Conservation (phyloP, 257 asterid species). For the Cinchona pubescens region DNA sequence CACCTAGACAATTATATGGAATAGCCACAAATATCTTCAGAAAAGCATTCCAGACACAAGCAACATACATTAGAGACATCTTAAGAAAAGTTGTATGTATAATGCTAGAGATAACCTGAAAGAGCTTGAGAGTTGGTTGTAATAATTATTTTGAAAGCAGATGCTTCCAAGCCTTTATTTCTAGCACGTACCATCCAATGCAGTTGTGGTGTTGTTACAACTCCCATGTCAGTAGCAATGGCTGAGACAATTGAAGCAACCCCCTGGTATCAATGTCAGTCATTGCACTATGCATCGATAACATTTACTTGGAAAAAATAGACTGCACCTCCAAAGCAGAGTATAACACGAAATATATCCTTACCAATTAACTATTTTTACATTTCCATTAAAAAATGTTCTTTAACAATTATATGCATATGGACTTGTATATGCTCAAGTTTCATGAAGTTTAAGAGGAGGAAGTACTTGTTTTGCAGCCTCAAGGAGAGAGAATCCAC, state of each 20-base stretch:
- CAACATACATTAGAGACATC: background rate
- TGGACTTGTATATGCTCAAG: background rate
- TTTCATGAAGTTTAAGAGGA: slow-evolving; percentile 6
- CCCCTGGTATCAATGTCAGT: slow-evolving; percentile 43
- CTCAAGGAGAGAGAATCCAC: slow-evolving; percentile 68
- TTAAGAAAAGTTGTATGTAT: background rate
- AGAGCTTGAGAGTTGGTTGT: slow-evolving; percentile 59
- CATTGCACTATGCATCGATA: background rate
- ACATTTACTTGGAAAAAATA: background rate
- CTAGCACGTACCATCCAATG: slow-evolving; percentile 93
- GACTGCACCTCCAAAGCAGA: background rate
- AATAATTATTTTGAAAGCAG: slow-evolving; percentile 62
- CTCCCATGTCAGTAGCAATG: slow-evolving; percentile 60
- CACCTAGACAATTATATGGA: slow-evolving; percentile 41
- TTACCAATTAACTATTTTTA: too few relatives aligned
- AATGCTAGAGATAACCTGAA: slow-evolving; percentile 53
- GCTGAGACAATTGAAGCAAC: slow-evolving; percentile 62
- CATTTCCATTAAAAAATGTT: background rate
- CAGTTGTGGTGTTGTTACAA: slow-evolving; percentile 87
- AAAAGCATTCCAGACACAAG: background rate
- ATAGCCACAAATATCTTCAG: slow-evolving; percentile 4
- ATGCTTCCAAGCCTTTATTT: slow-evolving; percentile 71
- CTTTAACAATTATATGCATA: background rate
- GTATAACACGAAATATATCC: too few relatives aligned
- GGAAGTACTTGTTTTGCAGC: slow-evolving; percentile 69